Evolutionary conservation across 768 basidiomycete genomes (phyloP).

Genomic region (Auricularia heimuer): DNA sequence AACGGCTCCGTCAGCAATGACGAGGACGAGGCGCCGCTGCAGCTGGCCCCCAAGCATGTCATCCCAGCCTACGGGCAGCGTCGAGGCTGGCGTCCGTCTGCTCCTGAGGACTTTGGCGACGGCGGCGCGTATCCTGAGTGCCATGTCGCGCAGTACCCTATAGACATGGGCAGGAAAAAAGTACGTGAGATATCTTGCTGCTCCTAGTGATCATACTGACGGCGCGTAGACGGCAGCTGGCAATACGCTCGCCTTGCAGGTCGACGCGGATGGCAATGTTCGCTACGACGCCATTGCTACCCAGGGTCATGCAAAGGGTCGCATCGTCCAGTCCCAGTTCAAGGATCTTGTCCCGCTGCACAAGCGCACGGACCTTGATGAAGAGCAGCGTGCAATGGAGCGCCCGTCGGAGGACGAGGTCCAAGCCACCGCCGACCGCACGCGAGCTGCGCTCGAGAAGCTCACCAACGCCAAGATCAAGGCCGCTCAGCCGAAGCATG

Average conservation of each 20-base stretch:
- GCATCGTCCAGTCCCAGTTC: conserved; percentile 88
- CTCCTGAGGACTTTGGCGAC: conserved; percentile 79
- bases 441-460: conserved; percentile 84
- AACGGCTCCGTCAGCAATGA: conserved; percentile 43
- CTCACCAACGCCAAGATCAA: conserved; percentile 94
- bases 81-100: conserved; percentile 73
- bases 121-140: conserved; percentile 91
- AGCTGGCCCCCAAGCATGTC: conserved; percentile 23
- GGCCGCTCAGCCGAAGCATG: conserved; percentile 94
- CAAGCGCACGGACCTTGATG: conserved; percentile 79
- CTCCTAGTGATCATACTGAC: conserved; percentile 1
- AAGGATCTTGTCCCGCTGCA: conserved; percentile 92
- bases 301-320: conserved; percentile 84
- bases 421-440: conserved; percentile 82
- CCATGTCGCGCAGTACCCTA: conserved; percentile 92
- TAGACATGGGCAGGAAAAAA: conserved; percentile 94
- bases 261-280: conserved; percentile 92
- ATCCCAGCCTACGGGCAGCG: conserved; percentile 84
- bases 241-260: conserved; percentile 92
- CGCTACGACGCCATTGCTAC: conserved; percentile 95
- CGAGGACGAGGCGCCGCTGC: conserved; percentile 53
- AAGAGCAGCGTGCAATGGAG: conserved; percentile 68
- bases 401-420: conserved; percentile 91
- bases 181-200: conserved; percentile 29
- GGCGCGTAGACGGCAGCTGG: conserved; percentile 67